Base-by-base conservation (phyloP, 768 basidiomycete species). In the Clitopilus hobsonii region DNA sequence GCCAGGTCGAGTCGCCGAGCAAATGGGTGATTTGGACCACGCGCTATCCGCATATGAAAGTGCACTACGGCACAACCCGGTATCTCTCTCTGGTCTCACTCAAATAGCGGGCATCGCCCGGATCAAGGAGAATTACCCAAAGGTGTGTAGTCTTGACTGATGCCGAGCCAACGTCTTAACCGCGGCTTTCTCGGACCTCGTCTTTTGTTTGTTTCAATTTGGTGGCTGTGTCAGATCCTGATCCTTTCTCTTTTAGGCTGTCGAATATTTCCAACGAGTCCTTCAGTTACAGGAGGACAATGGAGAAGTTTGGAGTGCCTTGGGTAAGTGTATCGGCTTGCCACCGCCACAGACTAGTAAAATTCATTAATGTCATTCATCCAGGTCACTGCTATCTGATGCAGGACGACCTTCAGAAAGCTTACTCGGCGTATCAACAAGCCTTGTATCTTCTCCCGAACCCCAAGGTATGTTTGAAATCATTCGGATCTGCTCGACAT, bases 401-500 rank as follows among this genome's bases (percentile, higher is more conserved):
- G 96, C 95, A 97, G 68, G 97, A 98, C 67, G 94, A 98, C 74
- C 83, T 99, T 47, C 94, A 96, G 75, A 97, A 96, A 76, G 97
- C 97, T 0, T 98, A 98, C 71, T 88, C 91, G 0, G 95, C 97
- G 14, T 99, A 99, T 71, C 95, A 99, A 72, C 96, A 98, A 69
- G 97, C 97, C 1, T 81, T 99, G 22, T 98, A 96, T 69, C 81
- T 95, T 59, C 83, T 99, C 30, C 93, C 93, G 2, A 95, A 96
- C 63, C 96, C 96, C 14, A 97, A 97, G 79, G 92, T 90, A 62
- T 25, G 69, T 64, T 22, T 53, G 51, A 59, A 38, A 20, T n/a
- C 38, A 30, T 62, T n/a, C n/a, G n/a, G 54, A 38, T 47, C 49
- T 52, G 57, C 56, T 51, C 55, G 38, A 55, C 51, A 54, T 52